Evolutionary conservation across 352 stramenopile genomes (phyloP), one percentile per base, ranked within the genome.

Genomic region (Globisporangium paddicum): DNA sequence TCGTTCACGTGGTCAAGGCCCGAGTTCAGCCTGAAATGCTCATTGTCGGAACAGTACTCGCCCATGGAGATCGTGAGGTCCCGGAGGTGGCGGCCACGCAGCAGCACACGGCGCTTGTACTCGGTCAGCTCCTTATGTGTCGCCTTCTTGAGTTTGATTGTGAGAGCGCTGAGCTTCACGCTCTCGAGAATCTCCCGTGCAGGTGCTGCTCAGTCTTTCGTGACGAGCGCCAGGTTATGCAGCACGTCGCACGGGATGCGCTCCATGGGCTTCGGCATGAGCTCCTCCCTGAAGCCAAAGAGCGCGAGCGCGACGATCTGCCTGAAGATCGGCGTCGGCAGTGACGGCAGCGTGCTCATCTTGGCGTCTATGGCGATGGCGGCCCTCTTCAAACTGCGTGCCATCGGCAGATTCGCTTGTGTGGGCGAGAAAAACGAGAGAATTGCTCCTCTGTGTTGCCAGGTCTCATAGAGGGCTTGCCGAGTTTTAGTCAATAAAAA

Each of bases 21-120:
- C 11, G 45, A 37, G 30, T 59, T 14, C 14, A 56, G 53, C n/a
- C 62, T 54, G 38, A 83, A 77, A 23, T 59, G 59, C 30, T 56
- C 52, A 30, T 71, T 66, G 41, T 74, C 52, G 8, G 53, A 60
- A 11, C 21, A 38, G 8, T 64, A 58, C 8, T 41, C 30, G 14
- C 68, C 68, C 51, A 82, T 62, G 45, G 53, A 58, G 21, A 82
- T 41, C n/a, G 41, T 58, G 34, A 79, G 57, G 26, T 71, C 56
- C 5, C 66, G 40, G 13, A 82, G 46, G 58, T 57, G 41, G 23
- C 38, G 6, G n/a, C 73, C 68, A 23, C 66, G 63, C 14, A 76
- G 63, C 49, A 63, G 41, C 35, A 75, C 56, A 2, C 58, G 41
- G 16, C 26, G 63, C 18, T 56, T 56, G 19, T 49, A 34, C 48